Evolutionary conservation across 108 stramenopile genomes (phyloP), one percentile per base, ranked within the genome.

Genomic region (Cyclotella sp.): DNA sequence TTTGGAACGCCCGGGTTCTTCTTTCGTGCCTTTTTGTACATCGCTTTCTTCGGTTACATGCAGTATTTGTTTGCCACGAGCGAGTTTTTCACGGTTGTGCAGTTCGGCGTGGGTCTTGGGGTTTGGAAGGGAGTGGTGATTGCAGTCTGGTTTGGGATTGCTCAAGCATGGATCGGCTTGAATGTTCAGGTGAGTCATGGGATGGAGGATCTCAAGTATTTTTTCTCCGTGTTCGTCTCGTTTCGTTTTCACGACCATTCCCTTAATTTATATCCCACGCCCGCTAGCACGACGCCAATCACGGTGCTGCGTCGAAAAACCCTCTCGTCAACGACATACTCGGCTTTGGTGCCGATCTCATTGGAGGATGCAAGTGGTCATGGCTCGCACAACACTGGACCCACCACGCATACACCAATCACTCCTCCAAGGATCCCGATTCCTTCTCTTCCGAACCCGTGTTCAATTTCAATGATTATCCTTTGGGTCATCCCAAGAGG

Each of bases 301-400:
- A 97, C 54, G 97, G 97, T 9, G 96, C 96, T 15, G 90, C 90
- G 39, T 93, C 92, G 30, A 93, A 85, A 71, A 85, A 75, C 15
- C 82, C 89, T 49, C 90, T 88, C 88, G 75, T 94, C 54, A 96
- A 96, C 68, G 88, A 96, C 63, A 46, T 96, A 4, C 78, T 94
- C 27, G 95, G 95, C 28, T 87, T 94, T 9, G 95, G 95, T 51
- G 91, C 92, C 21, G 95, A 96, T 73, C 83, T 94, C 29, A 96
- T 96, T 58, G 95, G 95, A 28, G 92, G 92, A 8, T 86, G 82
- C 83, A 96, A 94, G 69, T 96, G 92, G 91, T 73, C 90, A 12
- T 96, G 95, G 95, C 83, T 93, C 83, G 88, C 93, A 45, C 93
- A 96, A 71, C 95, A 96, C 70, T 96, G 95, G 95, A 96, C 93